phyloP scores from a whole-genome alignment of 164 flowering plant genomes.

The Stephania japonica region DNA sequence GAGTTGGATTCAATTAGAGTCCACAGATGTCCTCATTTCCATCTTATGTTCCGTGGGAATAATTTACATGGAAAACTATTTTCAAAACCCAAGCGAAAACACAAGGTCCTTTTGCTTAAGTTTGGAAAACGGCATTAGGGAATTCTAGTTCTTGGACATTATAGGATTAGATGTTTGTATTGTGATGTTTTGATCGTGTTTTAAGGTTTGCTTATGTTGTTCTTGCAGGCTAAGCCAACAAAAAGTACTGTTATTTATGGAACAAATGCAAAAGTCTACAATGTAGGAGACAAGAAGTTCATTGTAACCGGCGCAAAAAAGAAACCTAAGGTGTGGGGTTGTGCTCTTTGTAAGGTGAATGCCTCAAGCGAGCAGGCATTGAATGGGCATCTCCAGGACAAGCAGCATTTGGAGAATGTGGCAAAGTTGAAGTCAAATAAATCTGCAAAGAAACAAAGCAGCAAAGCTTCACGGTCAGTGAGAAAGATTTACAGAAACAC shows the following conservation, averaged over 20 bases:
- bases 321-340: constrained; percentile 24
- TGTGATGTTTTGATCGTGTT: no score
- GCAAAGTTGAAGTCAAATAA: constrained; percentile 9
- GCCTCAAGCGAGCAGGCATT: constrained; percentile 22
- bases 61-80: no score
- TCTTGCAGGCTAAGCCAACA: constrained; percentile 20
- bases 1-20: no score
- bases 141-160: no score
- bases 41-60: no score
- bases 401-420: constrained; percentile 29
- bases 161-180: no score
- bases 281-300: not conserved
- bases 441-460: not conserved
- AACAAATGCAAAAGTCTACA: constrained; percentile 10
- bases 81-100: no score
- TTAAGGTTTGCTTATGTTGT: no score
- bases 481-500: constrained; percentile 5
- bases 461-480: not conserved
- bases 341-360: constrained; percentile 29
- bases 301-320: constrained; percentile 4
- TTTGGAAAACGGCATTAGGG: no score
- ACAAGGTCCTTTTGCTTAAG: no score
- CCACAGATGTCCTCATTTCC: no score
- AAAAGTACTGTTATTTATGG: not conserved
- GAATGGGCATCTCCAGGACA: constrained; percentile 29